Base-by-base conservation (phyloP, 192 early-diverging fungal genomes). In the Ambispora gerdemannii region DNA sequence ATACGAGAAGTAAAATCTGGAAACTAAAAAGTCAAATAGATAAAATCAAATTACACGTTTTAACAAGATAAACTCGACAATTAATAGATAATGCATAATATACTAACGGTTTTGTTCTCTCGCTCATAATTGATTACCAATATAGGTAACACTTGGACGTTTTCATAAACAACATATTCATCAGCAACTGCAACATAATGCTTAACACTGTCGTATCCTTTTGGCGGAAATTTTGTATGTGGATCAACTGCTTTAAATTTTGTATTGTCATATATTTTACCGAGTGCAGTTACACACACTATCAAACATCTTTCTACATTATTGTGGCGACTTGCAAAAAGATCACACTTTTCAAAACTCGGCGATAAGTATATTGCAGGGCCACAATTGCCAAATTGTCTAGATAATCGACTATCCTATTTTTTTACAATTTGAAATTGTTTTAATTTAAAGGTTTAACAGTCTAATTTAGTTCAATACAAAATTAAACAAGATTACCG, bases 301-400 rank as follows among this genome's bases (percentile, higher is more conserved):
- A 63, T 20, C 33, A 63, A 38, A 47, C 31, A 31, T 38, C 61
- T 63, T 63, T 47, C 17, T 4, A 22, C 3, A 35, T 10, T 4
- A 22, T 43, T 63, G 38, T 47, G 3, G 3, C 61, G 61, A 47
- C 61, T 63, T 1, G 61, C 19, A 20, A 63, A 47, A 24, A 0
- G 3, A 38, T 63, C 61, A 63, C 61, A 63, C 38, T 63, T 63
- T 43, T 35, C 24, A 47, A 63, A 63, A 63, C 61, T 63, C 8
- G 61, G 61, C 2, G 61, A 63, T 63, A 63, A 47, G 22, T 63
- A 63, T 38, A 63, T 63, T 19, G 61, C 61, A 22, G 61, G 61
- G 8, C 61, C 61, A 34, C 61, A 63, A 63, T 63, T 63, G 38
- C 35, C 61, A 38, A 22, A 43, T 11, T 19, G 7, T 17, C 34